Base-by-base conservation (phyloP, 306 rosid genomes). In the Malus orientalis region DNA sequence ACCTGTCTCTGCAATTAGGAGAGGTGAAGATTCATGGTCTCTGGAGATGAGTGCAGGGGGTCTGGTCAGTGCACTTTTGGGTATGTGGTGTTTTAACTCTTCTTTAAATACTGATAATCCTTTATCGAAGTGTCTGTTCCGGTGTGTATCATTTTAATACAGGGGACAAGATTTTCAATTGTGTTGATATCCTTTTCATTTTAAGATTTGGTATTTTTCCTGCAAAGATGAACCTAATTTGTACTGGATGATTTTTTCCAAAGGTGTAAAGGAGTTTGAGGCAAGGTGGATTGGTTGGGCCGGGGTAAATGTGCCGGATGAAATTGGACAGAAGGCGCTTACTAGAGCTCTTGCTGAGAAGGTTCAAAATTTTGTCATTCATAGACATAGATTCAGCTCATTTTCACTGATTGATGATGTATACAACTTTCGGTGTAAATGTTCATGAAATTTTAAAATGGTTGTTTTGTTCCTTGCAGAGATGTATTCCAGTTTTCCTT, bases 251-350 rank as follows among this genome's bases (percentile, higher is more conserved):
- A 67, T 62, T 80, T 49, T 75, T 85, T 53, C 73, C 61, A 36
- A 81, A 93, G 98, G 98, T 67, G 96, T 93, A 80, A 93, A 93
- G 83, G 94, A 89, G 54, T 90, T 93, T 78, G 94, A 90, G 76
- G 90, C 94, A 30, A 84, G 91, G 86, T 93, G 98, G 98, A 93
- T 93, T 81, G 98, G 98, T 40, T 93, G 98, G 98, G 96, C 98
- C 4, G 98, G 98, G 51, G 98, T 93, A 58, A 93, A 93, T 60
- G 98, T 93, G 70, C 93, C 98, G 0, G 98, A 93, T 69, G 91
- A 84, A 76, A 80, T 84, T 77, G 98, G 98, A 77, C 98, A 90
- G 88, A 83, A 86, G 74, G 96, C 96, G 32, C 96, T 93, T 73
- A 93, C 92, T 2, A 87, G 84, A 81, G 94, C 98, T 69, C 88